Conservation (phyloP, 2,329 filamentous ascomycete genomes). For the Talaromyces funiculosus region DNA sequence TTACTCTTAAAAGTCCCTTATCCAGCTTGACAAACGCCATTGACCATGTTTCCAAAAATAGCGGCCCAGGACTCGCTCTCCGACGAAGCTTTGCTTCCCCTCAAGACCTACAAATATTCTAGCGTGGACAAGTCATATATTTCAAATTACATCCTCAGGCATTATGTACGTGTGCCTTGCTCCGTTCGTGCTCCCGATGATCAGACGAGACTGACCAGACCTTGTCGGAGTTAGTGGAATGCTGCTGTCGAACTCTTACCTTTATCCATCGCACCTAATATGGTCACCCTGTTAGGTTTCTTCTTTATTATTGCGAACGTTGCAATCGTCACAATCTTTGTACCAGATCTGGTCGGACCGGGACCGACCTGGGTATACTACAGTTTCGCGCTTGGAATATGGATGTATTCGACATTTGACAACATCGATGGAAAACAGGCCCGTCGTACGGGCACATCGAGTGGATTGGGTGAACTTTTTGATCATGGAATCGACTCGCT, state of each 20-base stretch:
- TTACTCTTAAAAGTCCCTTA: background rate
- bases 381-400: slow-evolving; percentile 90
- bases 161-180: slow-evolving; percentile 66
- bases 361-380: slow-evolving; percentile 90
- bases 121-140: slow-evolving; percentile 93
- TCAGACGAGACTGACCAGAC: background rate
- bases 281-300: slow-evolving; percentile 94
- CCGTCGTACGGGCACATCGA: slow-evolving; percentile 87
- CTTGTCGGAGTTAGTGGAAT: slow-evolving; percentile 68
- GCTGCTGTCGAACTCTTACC: slow-evolving; percentile 85
- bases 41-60: slow-evolving; percentile 14
- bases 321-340: slow-evolving; percentile 64
- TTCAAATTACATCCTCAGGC: slow-evolving; percentile 86
- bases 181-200: background rate
- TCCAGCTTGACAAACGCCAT: background rate
- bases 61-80: slow-evolving; percentile 59
- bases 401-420: slow-evolving; percentile 99
- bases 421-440: slow-evolving; percentile 99
- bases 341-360: slow-evolving; percentile 86
- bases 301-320: slow-evolving; percentile 88
- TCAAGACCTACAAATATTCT: slow-evolving; percentile 96
- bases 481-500: slow-evolving; percentile 98
- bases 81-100: slow-evolving; percentile 81
- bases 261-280: slow-evolving; percentile 94
- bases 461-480: slow-evolving; percentile 90